A percentile compares a stretch with the other conserved stretches of the same genome.
Conservation (phyloP, 768 basidiomycete genomes). For the Phlebiopsis gigantea region DNA sequence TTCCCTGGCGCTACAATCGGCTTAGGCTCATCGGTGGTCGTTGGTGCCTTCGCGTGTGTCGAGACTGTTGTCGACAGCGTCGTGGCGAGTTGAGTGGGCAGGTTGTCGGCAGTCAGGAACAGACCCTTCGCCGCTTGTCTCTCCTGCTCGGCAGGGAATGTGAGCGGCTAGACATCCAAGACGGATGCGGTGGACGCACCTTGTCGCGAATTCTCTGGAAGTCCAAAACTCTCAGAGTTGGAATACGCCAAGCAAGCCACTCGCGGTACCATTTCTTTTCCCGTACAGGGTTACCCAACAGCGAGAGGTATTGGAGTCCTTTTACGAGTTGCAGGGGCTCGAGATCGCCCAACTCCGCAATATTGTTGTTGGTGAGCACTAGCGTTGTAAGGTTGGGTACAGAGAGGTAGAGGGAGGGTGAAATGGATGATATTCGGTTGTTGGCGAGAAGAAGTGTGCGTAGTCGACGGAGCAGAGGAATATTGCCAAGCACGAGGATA, state of each 20-base stretch:
- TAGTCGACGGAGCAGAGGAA: slow-evolving; percentile 83
- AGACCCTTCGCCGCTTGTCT: slow-evolving; percentile 66
- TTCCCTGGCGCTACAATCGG: slow-evolving; percentile 49
- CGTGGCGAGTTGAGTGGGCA: slow-evolving; percentile 76
- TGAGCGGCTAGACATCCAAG: slow-evolving; percentile 1
- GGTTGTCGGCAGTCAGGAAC: slow-evolving; percentile 76
- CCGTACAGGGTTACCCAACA: slow-evolving; percentile 79
- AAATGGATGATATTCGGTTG: slow-evolving; percentile 83
- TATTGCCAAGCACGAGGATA: slow-evolving; percentile 73
- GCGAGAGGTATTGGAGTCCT: slow-evolving; percentile 67
- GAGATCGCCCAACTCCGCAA: slow-evolving; percentile 78
- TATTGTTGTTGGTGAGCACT: slow-evolving; percentile 77
- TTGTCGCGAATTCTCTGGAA: slow-evolving; percentile 93
- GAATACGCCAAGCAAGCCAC: slow-evolving; percentile 89
- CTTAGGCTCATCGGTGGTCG: slow-evolving; percentile 80
- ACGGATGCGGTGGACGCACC: slow-evolving; percentile 43
- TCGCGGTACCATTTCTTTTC: slow-evolving; percentile 96
- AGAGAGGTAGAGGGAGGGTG: slow-evolving; percentile 75
- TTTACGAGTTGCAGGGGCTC: slow-evolving; percentile 76
- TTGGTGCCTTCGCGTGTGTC: slow-evolving; percentile 51
- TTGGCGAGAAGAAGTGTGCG: slow-evolving; percentile 82
- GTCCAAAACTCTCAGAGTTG: slow-evolving; percentile 86
- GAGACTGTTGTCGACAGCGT: slow-evolving; percentile 72
- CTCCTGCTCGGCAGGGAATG: slow-evolving; percentile 47
- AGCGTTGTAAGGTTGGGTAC: slow-evolving; percentile 81